Evolutionary conservation across 2,329 filamentous ascomycete species (phyloP).

Genomic region (Cladosporium sp.): DNA sequence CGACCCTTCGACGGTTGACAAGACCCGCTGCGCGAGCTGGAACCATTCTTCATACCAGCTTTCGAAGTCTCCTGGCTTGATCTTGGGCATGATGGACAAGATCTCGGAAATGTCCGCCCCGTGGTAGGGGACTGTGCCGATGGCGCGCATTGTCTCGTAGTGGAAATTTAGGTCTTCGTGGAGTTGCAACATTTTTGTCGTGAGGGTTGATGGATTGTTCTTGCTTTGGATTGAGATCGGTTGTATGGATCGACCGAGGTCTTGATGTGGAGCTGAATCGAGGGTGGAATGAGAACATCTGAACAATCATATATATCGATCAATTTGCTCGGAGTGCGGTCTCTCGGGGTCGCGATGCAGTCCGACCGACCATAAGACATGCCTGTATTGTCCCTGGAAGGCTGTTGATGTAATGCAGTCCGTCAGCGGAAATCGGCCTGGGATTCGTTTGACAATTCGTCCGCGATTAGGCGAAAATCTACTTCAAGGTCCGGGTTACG

Average conservation of each 20-base stretch:
- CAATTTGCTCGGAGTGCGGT: background rate
- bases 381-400: background rate
- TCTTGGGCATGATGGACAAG: slow-evolving; percentile 9
- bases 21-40: slow-evolving; percentile 9
- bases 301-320: too few species aligned
- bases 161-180: slow-evolving; percentile 16
- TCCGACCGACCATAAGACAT: background rate
- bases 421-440: background rate
- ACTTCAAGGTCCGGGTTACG: too few species aligned
- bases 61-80: slow-evolving; percentile 15
- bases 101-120: slow-evolving; percentile 13
- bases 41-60: slow-evolving; percentile 15
- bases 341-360: background rate
- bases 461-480: too few species aligned
- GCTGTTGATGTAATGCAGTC: background rate
- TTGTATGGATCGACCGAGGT: too few species aligned
- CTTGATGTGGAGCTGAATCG: too few species aligned
- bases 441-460: too few species aligned
- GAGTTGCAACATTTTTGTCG: slow-evolving; percentile 9
- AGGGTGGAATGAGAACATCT: too few species aligned
- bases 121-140: slow-evolving; percentile 11
- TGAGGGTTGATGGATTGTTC: background rate
- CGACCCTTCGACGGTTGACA: slow-evolving; percentile 16
- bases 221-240: too few species aligned
- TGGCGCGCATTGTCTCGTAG: slow-evolving; percentile 14